phyloP scores from a whole-genome alignment of 169 alveolate genomes.

The Plasmodium sp. region DNA sequence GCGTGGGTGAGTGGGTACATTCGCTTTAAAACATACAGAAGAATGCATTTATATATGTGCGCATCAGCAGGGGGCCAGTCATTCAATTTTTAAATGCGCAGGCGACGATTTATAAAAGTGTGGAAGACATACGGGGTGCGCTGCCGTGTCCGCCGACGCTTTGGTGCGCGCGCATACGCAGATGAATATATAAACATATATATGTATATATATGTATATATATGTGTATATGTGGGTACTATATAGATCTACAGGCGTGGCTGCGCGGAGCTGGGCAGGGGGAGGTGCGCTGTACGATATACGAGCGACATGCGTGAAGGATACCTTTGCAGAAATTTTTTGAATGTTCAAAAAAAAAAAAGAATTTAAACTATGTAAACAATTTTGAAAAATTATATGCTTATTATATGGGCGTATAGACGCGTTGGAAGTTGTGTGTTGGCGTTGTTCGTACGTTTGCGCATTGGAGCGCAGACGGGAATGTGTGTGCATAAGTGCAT shows the following conservation, averaged over 20 bases:
- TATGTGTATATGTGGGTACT: not conserved
- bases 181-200: not conserved
- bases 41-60: not conserved
- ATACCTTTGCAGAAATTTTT: not conserved
- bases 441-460: not conserved
- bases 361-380: conserved; percentile 8
- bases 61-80: not conserved
- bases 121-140: not conserved
- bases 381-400: conserved; percentile 19
- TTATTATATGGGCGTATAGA: not conserved
- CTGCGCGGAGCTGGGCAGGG: not conserved
- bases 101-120: conserved; percentile 11
- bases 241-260: not conserved
- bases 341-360: conserved; percentile 9
- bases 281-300: not conserved
- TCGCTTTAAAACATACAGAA: conserved; percentile 1
- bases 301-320: not conserved
- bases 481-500: not conserved
- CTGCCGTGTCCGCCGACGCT: not conserved
- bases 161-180: not conserved
- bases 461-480: not conserved
- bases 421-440: not conserved
- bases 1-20: not conserved
- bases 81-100: conserved; percentile 34
- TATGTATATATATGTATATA: not conserved